Evolutionary conservation across 345 rosid genomes (phyloP), one percentile per base, ranked within the genome.

Genomic region (Moricandia arvensis): DNA sequence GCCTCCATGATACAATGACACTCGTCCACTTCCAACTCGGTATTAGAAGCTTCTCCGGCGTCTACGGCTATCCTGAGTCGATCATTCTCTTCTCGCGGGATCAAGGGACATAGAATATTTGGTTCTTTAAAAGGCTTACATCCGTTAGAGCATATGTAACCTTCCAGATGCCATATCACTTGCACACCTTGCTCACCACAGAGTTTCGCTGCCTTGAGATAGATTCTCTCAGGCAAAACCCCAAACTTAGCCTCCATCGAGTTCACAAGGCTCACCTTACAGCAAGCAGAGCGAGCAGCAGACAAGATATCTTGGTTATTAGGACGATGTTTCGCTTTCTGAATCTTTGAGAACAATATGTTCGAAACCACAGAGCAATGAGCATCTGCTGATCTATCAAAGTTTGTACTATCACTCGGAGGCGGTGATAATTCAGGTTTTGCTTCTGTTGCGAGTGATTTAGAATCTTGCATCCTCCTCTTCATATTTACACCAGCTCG

Each of bases 201-300:
- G 37, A 96, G 90, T 75, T 84, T 96, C 77, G 97, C 99, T 18
- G 96, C 99, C 87, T 87, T 96, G 73, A 93, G 87, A 82, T 88
- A 89, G 62, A 88, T 62, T 29, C 85, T 67, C 69, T 93, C 95
- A 8, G 98, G 94, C 75, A 81, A n/a, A 34, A 80, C 75, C 61
- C 97, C 99, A 34, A 81, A 93, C 63, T 79, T 87, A 65, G 81
- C 88, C 83, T 96, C 98, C 41, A 93, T 75, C 9, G 90, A 86
- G 63, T 87, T 86, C 80, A 83, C 87, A 60, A 96, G 91, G 79
- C 90, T 88, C 75, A 85, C 68, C 83, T 82, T 91, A 86, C 99
- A 96, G 87, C 99, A 96, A 75, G 93, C 87, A 37, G 89, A 70
- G 59, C 88, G 93, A 75, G 95, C 97, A 75, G 84, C 80, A 80